Evolutionary conservation across 768 basidiomycete genomes (phyloP).

Genomic region (Tulasnella sp.): DNA sequence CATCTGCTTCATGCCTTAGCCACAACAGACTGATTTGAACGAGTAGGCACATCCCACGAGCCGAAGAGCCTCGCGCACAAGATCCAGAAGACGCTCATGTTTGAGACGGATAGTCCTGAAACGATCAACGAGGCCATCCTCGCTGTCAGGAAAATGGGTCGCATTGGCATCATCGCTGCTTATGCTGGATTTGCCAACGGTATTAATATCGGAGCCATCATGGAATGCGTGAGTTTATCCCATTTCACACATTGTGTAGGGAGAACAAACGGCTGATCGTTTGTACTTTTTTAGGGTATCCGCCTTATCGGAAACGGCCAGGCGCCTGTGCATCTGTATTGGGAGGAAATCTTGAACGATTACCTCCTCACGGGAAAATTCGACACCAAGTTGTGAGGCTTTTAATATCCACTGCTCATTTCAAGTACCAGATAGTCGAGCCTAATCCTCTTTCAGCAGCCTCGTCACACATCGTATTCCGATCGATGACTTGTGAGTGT

Average conservation of each 20-base stretch:
- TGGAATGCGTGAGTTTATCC: constrained; percentile 42
- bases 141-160: constrained; percentile 44
- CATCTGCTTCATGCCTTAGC: constrained; percentile 18
- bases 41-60: constrained; percentile 52
- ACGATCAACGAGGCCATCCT: constrained; percentile 44
- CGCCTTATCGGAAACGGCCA: constrained; percentile 65
- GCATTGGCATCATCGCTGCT: constrained; percentile 54
- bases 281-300: constrained; percentile 33
- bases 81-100: constrained; percentile 56
- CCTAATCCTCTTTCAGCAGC: constrained; percentile 22
- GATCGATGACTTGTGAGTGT: constrained; percentile 45
- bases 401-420: neutral
- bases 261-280: constrained; percentile 14
- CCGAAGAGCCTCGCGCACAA: constrained; percentile 57
- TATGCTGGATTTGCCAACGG: constrained; percentile 60
- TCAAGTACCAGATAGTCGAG: neutral
- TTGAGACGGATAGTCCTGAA: constrained; percentile 66
- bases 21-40: neutral
- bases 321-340: constrained; percentile 61
- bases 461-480: constrained; percentile 49
- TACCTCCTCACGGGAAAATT: constrained; percentile 56
- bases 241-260: neutral
- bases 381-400: constrained; percentile 47
- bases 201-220: constrained; percentile 60
- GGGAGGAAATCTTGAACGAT: constrained; percentile 57